Conservation (phyloP, 805 yeast genomes). For the Ogataea siamensis region DNA sequence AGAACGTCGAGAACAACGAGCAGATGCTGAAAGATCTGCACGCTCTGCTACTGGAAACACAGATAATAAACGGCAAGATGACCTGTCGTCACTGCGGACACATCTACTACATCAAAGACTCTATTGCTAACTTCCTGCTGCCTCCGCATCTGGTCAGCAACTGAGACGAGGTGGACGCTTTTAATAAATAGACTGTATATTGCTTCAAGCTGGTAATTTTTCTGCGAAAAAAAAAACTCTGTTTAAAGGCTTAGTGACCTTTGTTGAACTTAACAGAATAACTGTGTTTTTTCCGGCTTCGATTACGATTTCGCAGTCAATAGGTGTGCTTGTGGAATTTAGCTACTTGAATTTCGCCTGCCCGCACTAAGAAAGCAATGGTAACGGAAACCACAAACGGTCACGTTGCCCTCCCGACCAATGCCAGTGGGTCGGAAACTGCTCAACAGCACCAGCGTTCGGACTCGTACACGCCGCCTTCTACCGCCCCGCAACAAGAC, state of each 20-base stretch:
- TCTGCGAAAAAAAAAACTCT: slow-evolving; percentile 8
- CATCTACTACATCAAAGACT: slow-evolving; percentile 83
- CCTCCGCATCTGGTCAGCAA: slow-evolving; percentile 84
- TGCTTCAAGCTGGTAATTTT: neutral
- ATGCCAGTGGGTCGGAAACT: neutral
- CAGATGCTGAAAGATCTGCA: slow-evolving; percentile 74
- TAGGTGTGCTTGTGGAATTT: neutral
- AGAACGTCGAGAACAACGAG: slow-evolving; percentile 42
- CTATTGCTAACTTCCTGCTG: slow-evolving; percentile 88
- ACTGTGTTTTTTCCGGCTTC: neutral
- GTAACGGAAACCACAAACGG: neutral
- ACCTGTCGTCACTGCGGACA: slow-evolving; percentile 82
- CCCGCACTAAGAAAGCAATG: neutral
- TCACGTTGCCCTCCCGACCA: neutral
- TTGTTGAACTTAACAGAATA: slow-evolving; percentile 1
- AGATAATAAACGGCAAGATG: slow-evolving; percentile 87
- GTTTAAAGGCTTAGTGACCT: slow-evolving; percentile 7
- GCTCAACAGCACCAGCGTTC: neutral
- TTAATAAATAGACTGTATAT: slow-evolving; percentile 1
- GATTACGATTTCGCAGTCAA: neutral
- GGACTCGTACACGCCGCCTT: slow-evolving; percentile 17
- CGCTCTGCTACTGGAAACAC: slow-evolving; percentile 76
- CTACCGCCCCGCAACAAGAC: slow-evolving; percentile 17
- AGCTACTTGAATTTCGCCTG: too few relatives aligned
- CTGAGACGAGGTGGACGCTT: neutral